A percentile compares a stretch with the other conserved stretches of the same genome.
These are phyloP conservation scores for Rutstroemia sydowiana DNA, from an alignment of 2,329 filamentous ascomycete genomes.

Conservation along the genomic window DNA sequence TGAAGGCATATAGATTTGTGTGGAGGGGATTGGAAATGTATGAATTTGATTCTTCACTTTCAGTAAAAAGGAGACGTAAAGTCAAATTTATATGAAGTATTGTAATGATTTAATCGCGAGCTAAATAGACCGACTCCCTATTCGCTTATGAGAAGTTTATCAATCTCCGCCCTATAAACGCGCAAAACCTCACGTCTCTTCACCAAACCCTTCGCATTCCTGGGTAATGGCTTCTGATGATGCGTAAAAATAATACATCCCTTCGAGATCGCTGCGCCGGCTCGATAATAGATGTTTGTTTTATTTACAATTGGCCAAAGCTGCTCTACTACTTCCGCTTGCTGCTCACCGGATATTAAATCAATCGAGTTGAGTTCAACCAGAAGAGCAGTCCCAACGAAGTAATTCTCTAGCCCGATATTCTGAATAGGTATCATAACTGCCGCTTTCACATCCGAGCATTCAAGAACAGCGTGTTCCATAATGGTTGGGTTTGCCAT, in stretches of 20 bases:
- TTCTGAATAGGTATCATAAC: slow-evolving; percentile 18
- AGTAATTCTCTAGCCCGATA: not conserved
- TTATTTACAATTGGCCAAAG: not conserved
- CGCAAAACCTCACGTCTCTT: not conserved
- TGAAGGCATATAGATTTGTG: no score
- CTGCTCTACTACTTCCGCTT: not conserved
- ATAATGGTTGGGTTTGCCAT: slow-evolving; percentile 1
- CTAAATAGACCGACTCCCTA: not conserved
- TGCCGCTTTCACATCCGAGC: slow-evolving; percentile 27
- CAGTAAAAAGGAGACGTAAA: not conserved
- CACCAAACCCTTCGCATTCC: not conserved
- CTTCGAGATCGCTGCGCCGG: not conserved
- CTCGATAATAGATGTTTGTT: not conserved
- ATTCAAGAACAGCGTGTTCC: slow-evolving; percentile 10
- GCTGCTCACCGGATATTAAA: not conserved
- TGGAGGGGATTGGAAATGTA: no score
- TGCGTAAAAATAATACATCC: not conserved
- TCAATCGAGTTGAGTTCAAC: not conserved
- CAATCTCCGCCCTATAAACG: not conserved
- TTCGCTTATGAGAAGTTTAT: not conserved
- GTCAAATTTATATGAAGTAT: not conserved
- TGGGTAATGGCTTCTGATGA: not conserved
- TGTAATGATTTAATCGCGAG: no score
- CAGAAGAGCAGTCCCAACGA: not conserved
- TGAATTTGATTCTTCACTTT: no score